Percentiles rank a stretch among this genome's conserved stretches.
These are phyloP conservation scores for Skeletonema potamos DNA, from an alignment of 108 stramenopile species.

Conservation along the genomic window DNA sequence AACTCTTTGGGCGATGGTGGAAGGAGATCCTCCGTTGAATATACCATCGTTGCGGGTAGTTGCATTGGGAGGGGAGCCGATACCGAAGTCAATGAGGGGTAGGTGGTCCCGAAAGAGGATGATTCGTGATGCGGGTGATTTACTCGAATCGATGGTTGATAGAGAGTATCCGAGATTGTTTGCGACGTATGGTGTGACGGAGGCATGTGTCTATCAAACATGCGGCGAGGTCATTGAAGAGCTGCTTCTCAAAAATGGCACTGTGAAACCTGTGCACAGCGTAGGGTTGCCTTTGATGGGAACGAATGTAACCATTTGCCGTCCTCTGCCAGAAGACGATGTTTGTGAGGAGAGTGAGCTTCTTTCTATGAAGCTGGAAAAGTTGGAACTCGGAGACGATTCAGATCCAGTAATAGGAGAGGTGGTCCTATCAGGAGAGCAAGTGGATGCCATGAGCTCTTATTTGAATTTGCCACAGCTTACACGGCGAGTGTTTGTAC, in stretches of 20 bases:
- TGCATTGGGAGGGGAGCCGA: conserved; percentile 85
- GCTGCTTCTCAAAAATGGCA: too few relatives aligned
- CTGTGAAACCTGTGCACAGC: conserved; percentile 33
- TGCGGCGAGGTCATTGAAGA: conserved; percentile 56
- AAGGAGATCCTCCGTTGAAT: conserved; percentile 17
- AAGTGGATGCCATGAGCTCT: conserved; percentile 59
- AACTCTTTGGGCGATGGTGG: conserved; percentile 68
- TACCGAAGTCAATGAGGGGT: conserved; percentile 49
- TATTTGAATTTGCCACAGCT: conserved; percentile 71
- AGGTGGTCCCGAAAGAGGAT: conserved; percentile 51
- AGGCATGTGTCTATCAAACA: conserved; percentile 91
- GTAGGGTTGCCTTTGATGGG: conserved; percentile 70
- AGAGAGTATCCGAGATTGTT: conserved; percentile 45
- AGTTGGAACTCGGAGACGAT: neutral
- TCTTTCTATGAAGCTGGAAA: conserved; percentile 4
- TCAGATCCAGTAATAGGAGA: conserved; percentile 53
- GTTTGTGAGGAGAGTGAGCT: conserved; percentile 22
- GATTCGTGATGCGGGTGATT: neutral
- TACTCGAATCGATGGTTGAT: neutral
- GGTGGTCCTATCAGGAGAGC: conserved; percentile 66
- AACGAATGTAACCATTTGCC: conserved; percentile 51
- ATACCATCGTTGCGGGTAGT: conserved; percentile 55
- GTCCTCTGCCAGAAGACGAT: conserved; percentile 24
- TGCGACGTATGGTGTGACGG: conserved; percentile 86
- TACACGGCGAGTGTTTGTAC: conserved; percentile 54